phyloP scores from a whole-genome alignment of 192 early-diverging fungal species.

The Backusella parvicylindrica region DNA sequence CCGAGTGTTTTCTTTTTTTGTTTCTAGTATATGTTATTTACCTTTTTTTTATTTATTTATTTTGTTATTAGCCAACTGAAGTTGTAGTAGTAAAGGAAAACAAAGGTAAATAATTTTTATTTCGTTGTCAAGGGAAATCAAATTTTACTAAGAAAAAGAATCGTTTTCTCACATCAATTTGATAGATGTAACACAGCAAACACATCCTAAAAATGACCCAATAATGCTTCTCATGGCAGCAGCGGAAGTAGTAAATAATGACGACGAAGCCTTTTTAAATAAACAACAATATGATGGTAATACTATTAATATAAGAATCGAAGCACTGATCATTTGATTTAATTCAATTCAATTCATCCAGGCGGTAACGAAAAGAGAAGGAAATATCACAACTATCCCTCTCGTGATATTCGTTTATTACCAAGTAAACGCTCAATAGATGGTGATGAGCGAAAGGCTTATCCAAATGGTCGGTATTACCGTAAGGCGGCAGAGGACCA shows the following conservation, averaged over 20 bases:
- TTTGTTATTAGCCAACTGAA: background rate
- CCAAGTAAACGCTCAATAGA: background rate
- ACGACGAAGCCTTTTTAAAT: slow-evolving; percentile 8
- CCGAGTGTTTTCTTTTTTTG: too few relatives aligned
- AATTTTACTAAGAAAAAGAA: background rate
- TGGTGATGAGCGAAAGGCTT: background rate
- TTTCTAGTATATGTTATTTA: too few relatives aligned
- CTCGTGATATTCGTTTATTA: background rate
- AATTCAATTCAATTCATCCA: background rate
- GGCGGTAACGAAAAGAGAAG: background rate
- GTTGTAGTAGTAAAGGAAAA: background rate
- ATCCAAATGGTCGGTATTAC: slow-evolving; percentile 1
- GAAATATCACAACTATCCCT: background rate
- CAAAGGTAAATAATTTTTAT: background rate
- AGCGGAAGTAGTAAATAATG: slow-evolving; percentile 17
- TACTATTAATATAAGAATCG: too few relatives aligned
- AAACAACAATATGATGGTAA: background rate
- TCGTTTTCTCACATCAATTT: slow-evolving; percentile 7
- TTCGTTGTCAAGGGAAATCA: background rate
- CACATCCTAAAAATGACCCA: slow-evolving; percentile 23
- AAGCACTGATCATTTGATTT: too few relatives aligned
- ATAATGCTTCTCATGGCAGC: slow-evolving; percentile 28
- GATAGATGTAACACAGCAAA: background rate
- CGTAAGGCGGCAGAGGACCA: background rate
- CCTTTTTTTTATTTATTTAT: background rate